Evolutionary conservation across 805 yeast genomes (phyloP).

Genomic region (Monosporozyma yasuniensis): DNA sequence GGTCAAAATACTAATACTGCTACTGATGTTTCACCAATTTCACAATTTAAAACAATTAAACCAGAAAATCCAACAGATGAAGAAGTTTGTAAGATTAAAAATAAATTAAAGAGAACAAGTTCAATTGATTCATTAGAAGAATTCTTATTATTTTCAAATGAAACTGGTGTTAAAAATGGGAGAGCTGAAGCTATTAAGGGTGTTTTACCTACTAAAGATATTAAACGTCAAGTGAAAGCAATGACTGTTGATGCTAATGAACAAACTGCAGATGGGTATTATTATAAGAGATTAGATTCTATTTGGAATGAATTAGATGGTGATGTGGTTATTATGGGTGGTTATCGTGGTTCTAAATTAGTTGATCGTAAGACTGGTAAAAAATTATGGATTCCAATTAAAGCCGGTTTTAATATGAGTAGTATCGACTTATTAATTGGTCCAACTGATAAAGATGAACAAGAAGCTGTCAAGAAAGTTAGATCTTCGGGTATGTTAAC

Average conservation of each 20-base stretch:
- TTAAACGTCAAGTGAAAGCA: constrained; percentile 19
- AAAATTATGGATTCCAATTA: constrained; percentile 78
- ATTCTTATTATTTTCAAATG: constrained; percentile 43
- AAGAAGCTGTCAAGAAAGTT: constrained; percentile 40
- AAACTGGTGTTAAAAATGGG: constrained; percentile 54
- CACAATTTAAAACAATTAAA: constrained; percentile 12
- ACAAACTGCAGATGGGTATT: constrained; percentile 21
- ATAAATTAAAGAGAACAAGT: constrained; percentile 40
- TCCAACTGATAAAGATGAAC: constrained; percentile 63
- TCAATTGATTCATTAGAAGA: constrained; percentile 58
- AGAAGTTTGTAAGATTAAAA: constrained; percentile 15
- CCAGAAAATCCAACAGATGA: constrained; percentile 4
- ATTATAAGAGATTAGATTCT: constrained; percentile 27
- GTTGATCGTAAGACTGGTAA: constrained; percentile 55
- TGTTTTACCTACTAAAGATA: constrained; percentile 43
- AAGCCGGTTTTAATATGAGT: constrained; percentile 71
- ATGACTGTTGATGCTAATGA: constrained; percentile 17
- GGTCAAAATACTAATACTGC: constrained; percentile 22
- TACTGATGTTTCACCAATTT: constrained; percentile 4
- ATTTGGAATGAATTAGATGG: constrained; percentile 61
- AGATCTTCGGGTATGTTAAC: constrained; percentile 70
- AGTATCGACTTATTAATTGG: constrained; percentile 67
- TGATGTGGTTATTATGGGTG: constrained; percentile 74
- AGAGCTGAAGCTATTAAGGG: constrained; percentile 62
- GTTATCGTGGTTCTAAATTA: constrained; percentile 76